Conservation (phyloP, 2,329 filamentous ascomycete species). For the Alternaria tenuissima region DNA sequence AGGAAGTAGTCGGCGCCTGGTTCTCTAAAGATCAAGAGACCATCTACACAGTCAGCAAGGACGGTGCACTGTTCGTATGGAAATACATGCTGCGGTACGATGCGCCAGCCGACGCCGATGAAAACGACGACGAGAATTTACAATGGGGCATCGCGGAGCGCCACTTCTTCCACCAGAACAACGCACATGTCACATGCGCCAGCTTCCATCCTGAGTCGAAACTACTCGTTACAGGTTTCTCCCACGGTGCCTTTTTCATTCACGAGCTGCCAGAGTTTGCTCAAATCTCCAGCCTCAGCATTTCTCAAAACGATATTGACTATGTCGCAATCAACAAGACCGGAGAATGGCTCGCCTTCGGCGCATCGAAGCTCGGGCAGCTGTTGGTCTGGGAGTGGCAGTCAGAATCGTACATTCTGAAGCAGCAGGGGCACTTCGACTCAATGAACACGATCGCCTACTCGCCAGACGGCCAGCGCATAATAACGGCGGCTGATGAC, state of each 20-base stretch:
- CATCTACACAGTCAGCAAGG: slow-evolving; percentile 95
- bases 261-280: slow-evolving; percentile 98
- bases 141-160: slow-evolving; percentile 91
- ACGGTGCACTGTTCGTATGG: slow-evolving; percentile 97
- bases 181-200: slow-evolving; percentile 87
- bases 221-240: slow-evolving; percentile 95
- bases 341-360: slow-evolving; percentile 97
- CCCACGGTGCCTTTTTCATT: slow-evolving; percentile 89
- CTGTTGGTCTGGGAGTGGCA: slow-evolving; percentile 99
- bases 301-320: slow-evolving; percentile 96
- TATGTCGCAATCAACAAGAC: slow-evolving; percentile 92
- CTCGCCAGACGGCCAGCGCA: slow-evolving; percentile 89
- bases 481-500: slow-evolving; percentile 94
- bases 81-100: slow-evolving; percentile 74
- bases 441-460: slow-evolving; percentile 93
- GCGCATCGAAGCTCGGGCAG: slow-evolving; percentile 92
- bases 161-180: slow-evolving; percentile 93
- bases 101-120: slow-evolving; percentile 60
- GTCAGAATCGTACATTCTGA: slow-evolving; percentile 97
- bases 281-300: slow-evolving; percentile 90
- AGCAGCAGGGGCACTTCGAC: slow-evolving; percentile 97
- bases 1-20: slow-evolving; percentile 92
- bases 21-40: slow-evolving; percentile 94
- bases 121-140: slow-evolving; percentile 72
- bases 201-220: slow-evolving; percentile 86